phyloP scores from a whole-genome alignment of 2,329 filamentous ascomycete species.

The Phialemoniopsis sp. region DNA sequence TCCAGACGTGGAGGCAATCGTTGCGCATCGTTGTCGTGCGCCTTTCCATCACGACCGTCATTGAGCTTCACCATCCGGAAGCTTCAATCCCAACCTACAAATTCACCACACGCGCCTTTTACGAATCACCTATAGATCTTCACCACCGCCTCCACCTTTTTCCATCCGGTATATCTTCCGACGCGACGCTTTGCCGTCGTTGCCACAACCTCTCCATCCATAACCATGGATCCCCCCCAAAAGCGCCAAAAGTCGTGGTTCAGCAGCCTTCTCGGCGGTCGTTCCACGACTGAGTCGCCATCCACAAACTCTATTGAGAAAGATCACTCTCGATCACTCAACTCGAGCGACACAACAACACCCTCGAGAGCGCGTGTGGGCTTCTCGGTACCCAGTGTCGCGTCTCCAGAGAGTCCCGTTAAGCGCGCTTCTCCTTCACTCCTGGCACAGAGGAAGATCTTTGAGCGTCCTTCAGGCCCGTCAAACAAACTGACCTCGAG shows the following conservation, averaged over 20 bases:
- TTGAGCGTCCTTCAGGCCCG: constrained; percentile 24
- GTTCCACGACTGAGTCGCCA: no score
- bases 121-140: constrained; percentile 1
- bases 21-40: no score
- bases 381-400: constrained; percentile 11
- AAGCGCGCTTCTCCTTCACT: constrained; percentile 25
- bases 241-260: constrained; percentile 11
- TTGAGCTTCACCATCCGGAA: not conserved
- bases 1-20: no score
- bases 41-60: not conserved
- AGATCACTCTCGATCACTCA: constrained; percentile 3
- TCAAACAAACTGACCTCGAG: constrained; percentile 18
- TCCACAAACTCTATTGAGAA: no score
- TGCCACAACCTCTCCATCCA: not conserved
- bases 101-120: not conserved
- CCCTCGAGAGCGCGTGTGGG: constrained; percentile 11
- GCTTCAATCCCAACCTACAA: not conserved
- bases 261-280: constrained; percentile 4
- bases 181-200: not conserved
- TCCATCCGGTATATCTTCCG: not conserved
- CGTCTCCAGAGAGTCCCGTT: constrained; percentile 22
- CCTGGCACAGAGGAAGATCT: constrained; percentile 26
- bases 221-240: constrained; percentile 8
- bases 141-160: not conserved
- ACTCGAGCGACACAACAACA: constrained; percentile 2